A percentile compares a stretch with the other conserved stretches of the same genome.
These are phyloP conservation scores for Peronosclerospora sorghi DNA, from an alignment of 352 stramenopile genomes.

Conservation along the genomic window DNA sequence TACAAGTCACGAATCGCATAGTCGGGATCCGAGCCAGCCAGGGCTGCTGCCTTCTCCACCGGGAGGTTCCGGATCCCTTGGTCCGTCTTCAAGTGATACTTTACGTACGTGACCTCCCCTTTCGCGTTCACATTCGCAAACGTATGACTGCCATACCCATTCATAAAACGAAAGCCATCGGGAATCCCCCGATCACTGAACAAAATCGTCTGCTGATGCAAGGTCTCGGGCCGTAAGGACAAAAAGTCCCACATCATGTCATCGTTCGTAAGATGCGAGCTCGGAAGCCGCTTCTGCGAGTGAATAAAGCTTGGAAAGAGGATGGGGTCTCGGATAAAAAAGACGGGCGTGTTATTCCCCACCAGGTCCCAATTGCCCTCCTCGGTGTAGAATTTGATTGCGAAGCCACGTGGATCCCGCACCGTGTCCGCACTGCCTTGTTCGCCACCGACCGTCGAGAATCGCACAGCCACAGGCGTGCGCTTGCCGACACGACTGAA, in stretches of 20 bases:
- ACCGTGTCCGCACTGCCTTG: constrained; percentile 61
- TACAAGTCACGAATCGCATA: constrained; percentile 88
- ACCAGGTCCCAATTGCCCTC: constrained; percentile 88
- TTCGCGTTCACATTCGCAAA: constrained; percentile 71
- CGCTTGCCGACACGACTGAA: constrained; percentile 69
- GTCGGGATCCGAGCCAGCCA: constrained; percentile 73
- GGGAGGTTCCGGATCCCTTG: constrained; percentile 84
- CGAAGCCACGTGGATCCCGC: constrained; percentile 77
- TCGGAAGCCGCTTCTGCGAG: constrained; percentile 82
- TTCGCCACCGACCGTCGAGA: constrained; percentile 74
- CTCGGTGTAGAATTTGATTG: constrained; percentile 87
- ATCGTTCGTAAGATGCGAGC: constrained; percentile 65
- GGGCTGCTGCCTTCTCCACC: constrained; percentile 55
- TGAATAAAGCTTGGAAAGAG: constrained; percentile 74
- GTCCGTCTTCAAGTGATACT: constrained; percentile 91
- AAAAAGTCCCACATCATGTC: constrained; percentile 86
- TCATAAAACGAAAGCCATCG: constrained; percentile 76
- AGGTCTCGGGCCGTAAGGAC: constrained; percentile 66
- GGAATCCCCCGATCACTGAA: constrained; percentile 25
- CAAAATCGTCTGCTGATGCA: constrained; percentile 83
- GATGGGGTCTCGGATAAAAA: constrained; percentile 43
- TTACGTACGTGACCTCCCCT: constrained; percentile 69
- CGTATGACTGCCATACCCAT: constrained; percentile 84
- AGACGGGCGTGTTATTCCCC: constrained; percentile 85
- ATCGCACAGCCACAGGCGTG: constrained; percentile 73